Percentiles rank a stretch among this genome's conserved stretches.
These are phyloP conservation scores for Mediolabrus comicus DNA, from an alignment of 108 stramenopile genomes.

Conservation along the genomic window DNA sequence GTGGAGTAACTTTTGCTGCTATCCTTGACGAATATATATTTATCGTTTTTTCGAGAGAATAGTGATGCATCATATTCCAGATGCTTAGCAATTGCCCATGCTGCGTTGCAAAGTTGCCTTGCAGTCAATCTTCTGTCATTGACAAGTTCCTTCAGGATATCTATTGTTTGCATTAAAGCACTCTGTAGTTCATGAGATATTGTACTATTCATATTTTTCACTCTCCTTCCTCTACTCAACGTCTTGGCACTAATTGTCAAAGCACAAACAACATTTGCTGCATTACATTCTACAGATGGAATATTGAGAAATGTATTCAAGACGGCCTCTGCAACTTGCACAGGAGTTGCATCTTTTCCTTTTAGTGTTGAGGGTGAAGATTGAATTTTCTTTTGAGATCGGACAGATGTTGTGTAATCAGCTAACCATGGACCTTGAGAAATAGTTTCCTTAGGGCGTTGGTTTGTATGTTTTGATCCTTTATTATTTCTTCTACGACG, in stretches of 20 bases:
- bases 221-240: constrained; percentile 13
- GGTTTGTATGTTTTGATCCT: constrained; percentile 9
- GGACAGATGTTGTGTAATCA: constrained; percentile 41
- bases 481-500: not conserved
- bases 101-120: constrained; percentile 76
- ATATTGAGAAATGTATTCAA: constrained; percentile 52
- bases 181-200: constrained; percentile 35
- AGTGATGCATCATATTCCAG: constrained; percentile 46
- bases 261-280: constrained; percentile 78
- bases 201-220: not conserved
- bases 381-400: constrained; percentile 61
- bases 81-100: constrained; percentile 79
- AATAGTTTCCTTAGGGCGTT: not conserved
- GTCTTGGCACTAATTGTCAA: constrained; percentile 74
- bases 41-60: constrained; percentile 7
- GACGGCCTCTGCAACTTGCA: constrained; percentile 41
- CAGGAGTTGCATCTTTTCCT: constrained; percentile 8
- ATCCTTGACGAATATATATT: constrained; percentile 23
- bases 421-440: constrained; percentile 57
- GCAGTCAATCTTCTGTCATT: constrained; percentile 41
- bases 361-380: constrained; percentile 8
- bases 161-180: constrained; percentile 48
- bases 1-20: constrained; percentile 12
- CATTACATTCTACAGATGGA: constrained; percentile 61
- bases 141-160: constrained; percentile 45